phyloP scores from a whole-genome alignment of 129 eudicot species.

The Tagetes patula region DNA sequence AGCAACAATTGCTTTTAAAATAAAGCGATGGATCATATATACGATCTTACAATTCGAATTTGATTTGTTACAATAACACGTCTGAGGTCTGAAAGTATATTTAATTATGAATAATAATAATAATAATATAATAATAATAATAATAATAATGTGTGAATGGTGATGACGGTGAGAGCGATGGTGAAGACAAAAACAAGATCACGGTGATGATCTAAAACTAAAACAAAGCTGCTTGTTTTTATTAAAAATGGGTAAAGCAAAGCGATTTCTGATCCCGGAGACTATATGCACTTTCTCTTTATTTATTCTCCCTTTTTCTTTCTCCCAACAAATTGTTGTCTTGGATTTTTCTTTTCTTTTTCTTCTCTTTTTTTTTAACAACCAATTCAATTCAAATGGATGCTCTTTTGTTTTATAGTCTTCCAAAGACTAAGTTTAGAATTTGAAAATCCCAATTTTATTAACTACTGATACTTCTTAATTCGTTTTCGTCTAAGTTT shows the following conservation, averaged over 20 bases:
- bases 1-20: not conserved
- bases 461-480: too few relatives aligned
- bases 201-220: not conserved
- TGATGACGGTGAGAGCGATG: slow-evolving; percentile 25
- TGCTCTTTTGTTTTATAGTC: not conserved
- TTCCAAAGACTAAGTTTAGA: not conserved
- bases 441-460: too few relatives aligned
- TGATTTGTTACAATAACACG: not conserved
- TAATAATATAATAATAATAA: too few relatives aligned
- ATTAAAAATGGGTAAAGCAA: slow-evolving; percentile 39
- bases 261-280: slow-evolving; percentile 53
- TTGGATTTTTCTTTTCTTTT: slow-evolving; percentile 31
- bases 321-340: slow-evolving; percentile 42
- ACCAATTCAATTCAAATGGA: not conserved
- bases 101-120: too few relatives aligned
- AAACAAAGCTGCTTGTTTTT: slow-evolving; percentile 18
- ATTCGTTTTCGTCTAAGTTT: too few relatives aligned
- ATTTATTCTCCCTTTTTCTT: slow-evolving; percentile 32
- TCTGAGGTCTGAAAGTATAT: too few relatives aligned
- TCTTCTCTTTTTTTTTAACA: not conserved
- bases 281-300: slow-evolving; percentile 40
- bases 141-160: too few relatives aligned
- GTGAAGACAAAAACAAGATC: slow-evolving; percentile 23
- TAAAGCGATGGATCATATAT: slow-evolving; percentile 36
- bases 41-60: slow-evolving; percentile 5